Evolutionary conservation across 768 basidiomycete species (phyloP).

Genomic region (Tubosaeta sp.): DNA sequence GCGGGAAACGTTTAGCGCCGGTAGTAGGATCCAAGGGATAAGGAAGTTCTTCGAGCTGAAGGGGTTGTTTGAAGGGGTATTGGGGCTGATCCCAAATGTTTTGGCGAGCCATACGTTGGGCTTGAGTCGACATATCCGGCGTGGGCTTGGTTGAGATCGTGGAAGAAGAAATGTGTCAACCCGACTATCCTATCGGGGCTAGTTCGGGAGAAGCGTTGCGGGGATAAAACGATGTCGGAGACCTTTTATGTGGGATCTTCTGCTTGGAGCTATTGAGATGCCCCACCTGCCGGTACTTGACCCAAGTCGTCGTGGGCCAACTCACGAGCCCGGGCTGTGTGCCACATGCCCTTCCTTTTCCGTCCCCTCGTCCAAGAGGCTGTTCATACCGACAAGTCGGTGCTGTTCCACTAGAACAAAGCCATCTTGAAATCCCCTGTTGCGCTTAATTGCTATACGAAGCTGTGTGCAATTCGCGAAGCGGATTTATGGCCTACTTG

Average conservation of each 20-base stretch:
- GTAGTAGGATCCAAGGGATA: slow-evolving; percentile 15
- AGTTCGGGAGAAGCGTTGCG: neutral
- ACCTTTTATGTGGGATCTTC: neutral
- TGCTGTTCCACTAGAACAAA: no score
- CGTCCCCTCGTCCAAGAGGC: neutral
- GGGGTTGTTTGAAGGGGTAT: slow-evolving; percentile 13
- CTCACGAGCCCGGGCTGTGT: neutral
- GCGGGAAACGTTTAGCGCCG: slow-evolving; percentile 4
- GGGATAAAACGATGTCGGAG: neutral
- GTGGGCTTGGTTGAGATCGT: neutral
- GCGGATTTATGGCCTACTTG: no score
- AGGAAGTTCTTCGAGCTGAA: slow-evolving; percentile 28
- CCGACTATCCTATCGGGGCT: neutral
- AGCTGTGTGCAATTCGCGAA: no score
- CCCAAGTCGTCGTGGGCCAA: no score
- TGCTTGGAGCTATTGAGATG: neutral
- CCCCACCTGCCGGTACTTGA: no score
- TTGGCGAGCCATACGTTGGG: slow-evolving; percentile 8
- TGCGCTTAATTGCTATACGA: no score
- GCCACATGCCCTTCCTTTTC: neutral
- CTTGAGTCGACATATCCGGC: slow-evolving; percentile 22
- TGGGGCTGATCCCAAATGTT: slow-evolving; percentile 18
- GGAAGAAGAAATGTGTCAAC: neutral
- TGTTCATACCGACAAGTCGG: neutral
- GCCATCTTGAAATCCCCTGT: neutral